These are phyloP conservation scores for Erythrophleum ivorense DNA, from an alignment of 331 rosid species.

Conservation along the genomic window DNA sequence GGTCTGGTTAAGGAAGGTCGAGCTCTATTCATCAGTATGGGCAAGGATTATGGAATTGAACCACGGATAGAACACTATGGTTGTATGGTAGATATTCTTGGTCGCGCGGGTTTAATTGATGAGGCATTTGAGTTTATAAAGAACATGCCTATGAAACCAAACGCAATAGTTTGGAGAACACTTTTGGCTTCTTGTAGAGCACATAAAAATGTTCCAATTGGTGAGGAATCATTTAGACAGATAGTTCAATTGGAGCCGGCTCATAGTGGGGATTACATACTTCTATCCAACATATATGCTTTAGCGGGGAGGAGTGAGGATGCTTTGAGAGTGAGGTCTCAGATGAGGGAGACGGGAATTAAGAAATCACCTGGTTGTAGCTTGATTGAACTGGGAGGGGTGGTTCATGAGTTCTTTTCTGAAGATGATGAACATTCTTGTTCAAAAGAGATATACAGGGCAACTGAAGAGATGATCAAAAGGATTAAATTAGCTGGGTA, in stretches of 20 bases:
- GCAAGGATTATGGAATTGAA: constrained; percentile 53
- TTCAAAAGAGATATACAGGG: constrained; percentile 56
- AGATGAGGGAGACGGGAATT: constrained; percentile 56
- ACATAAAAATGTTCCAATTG: constrained; percentile 53
- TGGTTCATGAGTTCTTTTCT: constrained; percentile 61
- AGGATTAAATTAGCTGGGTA: constrained; percentile 57
- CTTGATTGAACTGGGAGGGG: constrained; percentile 63
- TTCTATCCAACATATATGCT: constrained; percentile 64
- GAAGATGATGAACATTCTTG: constrained; percentile 55
- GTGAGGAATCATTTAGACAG: constrained; percentile 58
- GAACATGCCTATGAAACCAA: constrained; percentile 63
- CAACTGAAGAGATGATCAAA: constrained; percentile 58
- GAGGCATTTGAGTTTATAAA: constrained; percentile 61
- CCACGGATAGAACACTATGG: constrained; percentile 71
- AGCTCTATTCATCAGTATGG: constrained; percentile 59
- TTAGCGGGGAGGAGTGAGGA: constrained; percentile 55
- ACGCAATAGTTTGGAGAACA: constrained; percentile 70
- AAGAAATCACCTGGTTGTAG: constrained; percentile 71
- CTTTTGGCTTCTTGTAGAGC: constrained; percentile 70
- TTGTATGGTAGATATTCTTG: constrained; percentile 74
- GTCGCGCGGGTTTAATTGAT: constrained; percentile 62
- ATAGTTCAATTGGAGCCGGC: constrained; percentile 55
- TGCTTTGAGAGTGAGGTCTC: constrained; percentile 54
- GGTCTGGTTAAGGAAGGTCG: constrained; percentile 65
- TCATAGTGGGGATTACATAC: constrained; percentile 72